Evolutionary conservation across 108 stramenopile genomes (phyloP), one percentile per base, ranked within the genome.

Genomic region (Discostella stelligeroides): DNA sequence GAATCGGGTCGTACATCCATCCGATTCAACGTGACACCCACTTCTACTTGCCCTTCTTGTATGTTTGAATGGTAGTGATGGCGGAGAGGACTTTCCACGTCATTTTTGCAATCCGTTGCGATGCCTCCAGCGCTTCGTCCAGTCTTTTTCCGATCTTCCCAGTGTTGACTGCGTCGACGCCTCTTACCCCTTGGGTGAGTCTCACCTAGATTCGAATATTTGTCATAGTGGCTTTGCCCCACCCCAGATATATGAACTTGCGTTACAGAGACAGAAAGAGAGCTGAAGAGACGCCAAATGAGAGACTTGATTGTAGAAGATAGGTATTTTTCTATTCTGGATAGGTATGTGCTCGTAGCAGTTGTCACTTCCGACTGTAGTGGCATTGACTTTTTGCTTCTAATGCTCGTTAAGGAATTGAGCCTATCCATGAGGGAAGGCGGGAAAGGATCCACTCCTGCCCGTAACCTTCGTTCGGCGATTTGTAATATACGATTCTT

Each of bases 371-470:
- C 53, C 55, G n/a, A 17, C n/a, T 17, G 4, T 11, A 4, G 10
- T 58, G 57, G 14, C 17, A 41, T 39, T 58, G 57, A 58, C 37
- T 38, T 58, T 7, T 58, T 58, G 37, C 38, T 58, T 1, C 30
- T 29, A 17, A 43, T 47, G 64, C 50, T 29, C 30, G 51, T 41
- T 28, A 51, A 17, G 23, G 59, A 70, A 59, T 70, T 47, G 59
- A 77, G 39, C 20, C 49, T 57, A 46, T 47, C 27, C 45, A 64
- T 51, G 17, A 77, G 48, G 1, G 40, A 51, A 30, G 68, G 62
- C 50, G 76, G 76, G 50, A 77, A 77, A 29, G 76, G 76, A 47
- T 77, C 76, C 29, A 77, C 37, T 8, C 76, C 76, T 41, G 64
- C 63, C 43, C 64, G 45, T 53, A 77, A 60, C 2, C 76, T 53